These are phyloP conservation scores for Bipolaris oryzae DNA, from an alignment of 2,329 filamentous ascomycete genomes.

Conservation along the genomic window DNA sequence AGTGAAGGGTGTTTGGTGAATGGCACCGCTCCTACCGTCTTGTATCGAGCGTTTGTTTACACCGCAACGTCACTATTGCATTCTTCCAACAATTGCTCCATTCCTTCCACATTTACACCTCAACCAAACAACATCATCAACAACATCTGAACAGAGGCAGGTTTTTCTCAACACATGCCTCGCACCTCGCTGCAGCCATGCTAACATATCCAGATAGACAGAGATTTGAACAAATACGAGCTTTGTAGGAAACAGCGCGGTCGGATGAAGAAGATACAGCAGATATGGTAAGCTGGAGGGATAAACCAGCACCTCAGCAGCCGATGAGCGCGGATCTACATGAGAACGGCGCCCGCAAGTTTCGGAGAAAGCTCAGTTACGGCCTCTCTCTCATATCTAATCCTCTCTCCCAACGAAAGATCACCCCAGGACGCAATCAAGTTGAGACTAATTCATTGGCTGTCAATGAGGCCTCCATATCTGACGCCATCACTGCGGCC, in stretches of 20 bases:
- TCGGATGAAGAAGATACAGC: slow-evolving; percentile 9
- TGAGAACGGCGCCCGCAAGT: slow-evolving; percentile 28
- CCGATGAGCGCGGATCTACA: slow-evolving; percentile 12
- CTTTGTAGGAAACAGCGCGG: slow-evolving; percentile 42
- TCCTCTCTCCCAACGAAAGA: slow-evolving; percentile 40
- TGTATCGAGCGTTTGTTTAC: slow-evolving; percentile 3
- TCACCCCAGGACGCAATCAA: slow-evolving; percentile 21
- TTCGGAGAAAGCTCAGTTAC: slow-evolving; percentile 44
- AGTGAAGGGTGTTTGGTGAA: not conserved
- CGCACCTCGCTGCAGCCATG: slow-evolving; percentile 34
- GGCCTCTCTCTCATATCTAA: slow-evolving; percentile 42
- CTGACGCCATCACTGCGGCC: slow-evolving; percentile 9
- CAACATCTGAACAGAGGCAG: slow-evolving; percentile 22
- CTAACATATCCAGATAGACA: slow-evolving; percentile 42
- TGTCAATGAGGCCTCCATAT: slow-evolving; percentile 13
- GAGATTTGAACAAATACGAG: slow-evolving; percentile 42
- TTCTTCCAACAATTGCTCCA: slow-evolving; percentile 10
- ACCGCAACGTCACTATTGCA: slow-evolving; percentile 16
- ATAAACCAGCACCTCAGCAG: slow-evolving; percentile 25
- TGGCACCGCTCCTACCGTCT: not conserved
- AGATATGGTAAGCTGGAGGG: slow-evolving; percentile 39
- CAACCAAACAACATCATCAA: slow-evolving; percentile 11
- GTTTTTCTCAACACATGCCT: slow-evolving; percentile 12
- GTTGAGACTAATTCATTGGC: slow-evolving; percentile 17
- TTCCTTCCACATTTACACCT: slow-evolving; percentile 26